These are phyloP conservation scores for Blastocystis sp. DNA, from an alignment of 352 stramenopile species.

Conservation along the genomic window DNA sequence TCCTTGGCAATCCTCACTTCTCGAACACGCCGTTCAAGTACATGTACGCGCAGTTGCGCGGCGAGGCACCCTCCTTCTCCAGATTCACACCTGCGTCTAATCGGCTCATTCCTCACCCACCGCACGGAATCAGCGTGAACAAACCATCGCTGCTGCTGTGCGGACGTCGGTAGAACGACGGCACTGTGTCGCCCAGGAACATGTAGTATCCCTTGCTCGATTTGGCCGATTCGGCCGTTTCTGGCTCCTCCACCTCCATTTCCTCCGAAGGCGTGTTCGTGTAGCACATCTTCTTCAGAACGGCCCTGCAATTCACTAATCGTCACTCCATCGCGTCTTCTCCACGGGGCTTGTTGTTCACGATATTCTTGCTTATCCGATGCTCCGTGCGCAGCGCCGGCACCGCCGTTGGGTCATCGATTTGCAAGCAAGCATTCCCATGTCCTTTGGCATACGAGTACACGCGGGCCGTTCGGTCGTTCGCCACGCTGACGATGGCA, in stretches of 20 bases:
- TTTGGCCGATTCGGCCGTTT: not conserved
- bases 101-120: not conserved
- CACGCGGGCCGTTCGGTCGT: conserved; percentile 48
- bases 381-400: conserved; percentile 2
- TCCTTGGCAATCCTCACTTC: not conserved
- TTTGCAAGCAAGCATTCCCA: conserved; percentile 10
- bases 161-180: conserved; percentile 60
- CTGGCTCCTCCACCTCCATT: not conserved
- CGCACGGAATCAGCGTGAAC: conserved; percentile 53
- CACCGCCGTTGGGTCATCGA: not conserved
- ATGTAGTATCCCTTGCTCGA: conserved; percentile 30
- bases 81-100: conserved; percentile 13
- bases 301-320: conserved; percentile 19
- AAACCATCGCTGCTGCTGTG: conserved; percentile 20
- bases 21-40: conserved; percentile 60
- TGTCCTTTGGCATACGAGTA: conserved; percentile 20
- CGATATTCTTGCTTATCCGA: conserved; percentile 40
- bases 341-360: conserved; percentile 36
- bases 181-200: conserved; percentile 58
- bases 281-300: conserved; percentile 33
- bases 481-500: conserved; percentile 41
- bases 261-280: not conserved
- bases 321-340: not conserved
- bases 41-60: conserved; percentile 45
- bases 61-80: not conserved